Evolutionary conservation across 306 rosid species (phyloP).

Genomic region (Vicia sativa): DNA sequence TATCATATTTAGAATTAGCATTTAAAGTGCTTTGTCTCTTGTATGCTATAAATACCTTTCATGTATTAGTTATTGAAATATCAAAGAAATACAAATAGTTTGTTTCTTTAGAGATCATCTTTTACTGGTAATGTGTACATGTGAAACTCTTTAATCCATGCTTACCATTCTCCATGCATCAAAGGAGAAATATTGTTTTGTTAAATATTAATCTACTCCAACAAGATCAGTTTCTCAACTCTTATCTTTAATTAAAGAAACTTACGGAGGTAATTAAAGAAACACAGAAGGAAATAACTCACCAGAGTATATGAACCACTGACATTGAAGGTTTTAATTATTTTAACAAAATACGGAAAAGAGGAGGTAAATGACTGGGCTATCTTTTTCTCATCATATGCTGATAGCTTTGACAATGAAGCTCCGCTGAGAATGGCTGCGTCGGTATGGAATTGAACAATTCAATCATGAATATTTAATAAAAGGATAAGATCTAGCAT

Average conservation of each 20-base stretch:
- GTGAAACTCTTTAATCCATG: constrained; percentile 19
- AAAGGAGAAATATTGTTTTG: neutral
- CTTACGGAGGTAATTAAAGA: constrained; percentile 30
- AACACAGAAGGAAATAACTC: constrained; percentile 47
- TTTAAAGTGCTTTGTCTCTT: too few species aligned
- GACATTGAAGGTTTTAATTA: constrained; percentile 90
- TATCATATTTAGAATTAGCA: too few species aligned
- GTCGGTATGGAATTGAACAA: constrained; percentile 47
- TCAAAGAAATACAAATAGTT: too few species aligned
- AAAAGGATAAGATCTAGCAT: neutral
- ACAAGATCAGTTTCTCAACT: neutral
- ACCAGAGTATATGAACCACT: constrained; percentile 91
- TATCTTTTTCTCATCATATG: constrained; percentile 63
- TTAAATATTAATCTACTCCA: neutral
- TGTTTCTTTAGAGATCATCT: too few species aligned
- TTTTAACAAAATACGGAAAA: constrained; percentile 78
- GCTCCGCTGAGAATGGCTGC: constrained; percentile 48
- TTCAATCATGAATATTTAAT: constrained; percentile 26
- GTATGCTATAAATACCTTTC: too few species aligned
- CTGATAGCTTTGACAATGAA: constrained; percentile 53
- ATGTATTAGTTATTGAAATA: too few species aligned
- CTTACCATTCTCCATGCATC: neutral
- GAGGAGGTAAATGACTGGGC: constrained; percentile 74
- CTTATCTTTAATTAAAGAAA: too few species aligned
- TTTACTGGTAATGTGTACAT: neutral